Percentiles rank a stretch among this genome's conserved stretches.
These are phyloP conservation scores for Rostrohypoxylon terebratum DNA, from an alignment of 495 filamentous ascomycete species.

Conservation along the genomic window DNA sequence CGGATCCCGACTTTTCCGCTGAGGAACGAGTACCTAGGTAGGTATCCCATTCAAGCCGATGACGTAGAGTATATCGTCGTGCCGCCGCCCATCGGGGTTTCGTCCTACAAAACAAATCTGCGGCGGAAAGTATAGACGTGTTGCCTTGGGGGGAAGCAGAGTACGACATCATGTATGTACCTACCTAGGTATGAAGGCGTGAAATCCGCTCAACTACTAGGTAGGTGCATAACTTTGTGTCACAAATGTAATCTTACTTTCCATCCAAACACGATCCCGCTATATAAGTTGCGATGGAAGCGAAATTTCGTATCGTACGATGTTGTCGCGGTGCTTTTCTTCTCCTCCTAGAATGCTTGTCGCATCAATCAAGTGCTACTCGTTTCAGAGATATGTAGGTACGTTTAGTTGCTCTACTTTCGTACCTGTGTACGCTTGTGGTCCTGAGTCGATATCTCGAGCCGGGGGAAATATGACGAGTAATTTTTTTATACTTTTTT, in stretches of 20 bases:
- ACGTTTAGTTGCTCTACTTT: neutral
- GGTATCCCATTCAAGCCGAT: neutral
- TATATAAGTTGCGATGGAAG: neutral
- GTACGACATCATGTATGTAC: neutral
- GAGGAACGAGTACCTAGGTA: neutral
- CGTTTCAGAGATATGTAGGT: neutral
- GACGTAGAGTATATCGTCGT: slow-evolving; percentile 12
- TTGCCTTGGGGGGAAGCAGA: neutral
- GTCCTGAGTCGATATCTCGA: no score
- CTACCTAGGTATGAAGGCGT: neutral
- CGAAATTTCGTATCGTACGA: neutral
- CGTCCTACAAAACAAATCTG: neutral
- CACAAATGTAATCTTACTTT: neutral
- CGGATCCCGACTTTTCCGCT: neutral
- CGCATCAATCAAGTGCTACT: neutral
- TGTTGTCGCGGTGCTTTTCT: neutral
- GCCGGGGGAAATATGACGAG: neutral
- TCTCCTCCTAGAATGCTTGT: neutral
- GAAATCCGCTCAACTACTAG: neutral
- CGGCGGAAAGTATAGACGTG: neutral
- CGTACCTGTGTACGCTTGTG: neutral
- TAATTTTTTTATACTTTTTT: neutral
- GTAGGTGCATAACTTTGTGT: neutral
- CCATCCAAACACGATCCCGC: neutral
- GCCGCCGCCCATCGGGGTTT: neutral